Conservation (phyloP, 2,329 filamentous ascomycete species). For the Tolypocladium ophioglossoides region DNA sequence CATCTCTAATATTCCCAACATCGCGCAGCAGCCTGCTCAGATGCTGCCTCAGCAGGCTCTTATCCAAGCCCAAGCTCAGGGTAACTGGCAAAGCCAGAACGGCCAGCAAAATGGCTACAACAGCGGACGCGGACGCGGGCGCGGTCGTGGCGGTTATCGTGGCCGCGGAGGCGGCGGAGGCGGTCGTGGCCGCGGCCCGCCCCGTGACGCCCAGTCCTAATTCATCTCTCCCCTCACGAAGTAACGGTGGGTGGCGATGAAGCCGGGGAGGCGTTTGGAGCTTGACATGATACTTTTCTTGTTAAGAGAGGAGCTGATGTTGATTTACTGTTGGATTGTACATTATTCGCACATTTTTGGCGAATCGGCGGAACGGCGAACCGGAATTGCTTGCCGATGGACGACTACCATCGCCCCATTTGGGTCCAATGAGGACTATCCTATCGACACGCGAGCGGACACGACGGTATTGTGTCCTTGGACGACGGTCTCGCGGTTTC, state of each 20-base stretch:
- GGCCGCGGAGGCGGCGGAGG: slow-evolving; percentile 24
- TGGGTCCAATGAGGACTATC: background rate
- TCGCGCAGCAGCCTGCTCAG: slow-evolving; percentile 20
- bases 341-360: slow-evolving; percentile 27
- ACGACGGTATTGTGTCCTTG: slow-evolving; percentile 4
- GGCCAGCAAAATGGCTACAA: slow-evolving; percentile 25
- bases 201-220: slow-evolving; percentile 25
- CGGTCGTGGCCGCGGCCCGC: slow-evolving; percentile 24
- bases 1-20: slow-evolving; percentile 37
- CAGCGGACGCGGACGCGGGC: slow-evolving; percentile 25
- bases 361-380: slow-evolving; percentile 26
- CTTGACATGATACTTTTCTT: slow-evolving; percentile 4
- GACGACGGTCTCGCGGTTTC: slow-evolving; percentile 7
- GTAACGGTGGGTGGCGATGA: slow-evolving; percentile 11
- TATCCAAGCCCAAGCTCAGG: slow-evolving; percentile 17
- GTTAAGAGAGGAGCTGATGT: slow-evolving; percentile 10
- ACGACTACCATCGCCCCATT: slow-evolving; percentile 7
- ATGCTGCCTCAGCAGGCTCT: slow-evolving; percentile 8
- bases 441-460: slow-evolving; percentile 8
- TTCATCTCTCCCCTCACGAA: slow-evolving; percentile 11
- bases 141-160: slow-evolving; percentile 23
- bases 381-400: slow-evolving; percentile 20
- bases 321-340: slow-evolving; percentile 29
- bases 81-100: slow-evolving; percentile 31
- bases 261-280: slow-evolving; percentile 5